phyloP scores from a whole-genome alignment of 179 eudicot genomes.

The Monotropa hypopitys region DNA sequence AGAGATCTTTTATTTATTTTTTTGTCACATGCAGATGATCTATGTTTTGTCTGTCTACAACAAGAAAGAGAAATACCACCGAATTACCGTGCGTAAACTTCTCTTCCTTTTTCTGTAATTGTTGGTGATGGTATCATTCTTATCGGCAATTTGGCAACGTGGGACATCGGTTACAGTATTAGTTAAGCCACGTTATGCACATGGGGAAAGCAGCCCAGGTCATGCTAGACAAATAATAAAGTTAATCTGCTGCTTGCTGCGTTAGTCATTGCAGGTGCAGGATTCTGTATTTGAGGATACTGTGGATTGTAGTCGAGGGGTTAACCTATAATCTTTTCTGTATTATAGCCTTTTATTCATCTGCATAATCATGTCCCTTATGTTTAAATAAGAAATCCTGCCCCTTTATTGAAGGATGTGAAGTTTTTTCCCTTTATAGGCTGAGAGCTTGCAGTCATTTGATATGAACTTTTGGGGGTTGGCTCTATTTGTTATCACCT shows the following conservation, averaged over 20 bases:
- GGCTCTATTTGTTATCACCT: background rate
- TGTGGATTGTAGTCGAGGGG: background rate
- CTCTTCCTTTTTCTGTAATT: slow-evolving; percentile 5
- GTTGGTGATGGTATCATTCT: background rate
- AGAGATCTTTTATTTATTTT: background rate
- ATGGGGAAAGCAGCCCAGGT: background rate
- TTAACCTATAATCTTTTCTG: background rate
- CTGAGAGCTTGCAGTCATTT: background rate
- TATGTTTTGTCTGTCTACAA: slow-evolving; percentile 88
- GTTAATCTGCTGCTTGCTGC: background rate
- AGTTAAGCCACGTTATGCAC: background rate
- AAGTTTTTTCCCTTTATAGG: background rate
- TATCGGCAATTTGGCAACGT: background rate
- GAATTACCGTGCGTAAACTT: slow-evolving; percentile 59
- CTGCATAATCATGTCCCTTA: background rate
- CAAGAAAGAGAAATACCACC: slow-evolving; percentile 89
- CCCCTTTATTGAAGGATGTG: background rate
- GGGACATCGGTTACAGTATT: background rate
- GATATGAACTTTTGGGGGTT: background rate
- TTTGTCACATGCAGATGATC: slow-evolving; percentile 17
- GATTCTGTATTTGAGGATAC: too few species aligned
- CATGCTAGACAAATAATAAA: background rate
- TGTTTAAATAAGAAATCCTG: background rate
- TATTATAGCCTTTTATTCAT: background rate
- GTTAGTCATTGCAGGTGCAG: background rate